A percentile compares a stretch with the other conserved stretches of the same genome.
Conservation (phyloP, 2,329 filamentous ascomycete species). For the Ilyonectria robusta region DNA sequence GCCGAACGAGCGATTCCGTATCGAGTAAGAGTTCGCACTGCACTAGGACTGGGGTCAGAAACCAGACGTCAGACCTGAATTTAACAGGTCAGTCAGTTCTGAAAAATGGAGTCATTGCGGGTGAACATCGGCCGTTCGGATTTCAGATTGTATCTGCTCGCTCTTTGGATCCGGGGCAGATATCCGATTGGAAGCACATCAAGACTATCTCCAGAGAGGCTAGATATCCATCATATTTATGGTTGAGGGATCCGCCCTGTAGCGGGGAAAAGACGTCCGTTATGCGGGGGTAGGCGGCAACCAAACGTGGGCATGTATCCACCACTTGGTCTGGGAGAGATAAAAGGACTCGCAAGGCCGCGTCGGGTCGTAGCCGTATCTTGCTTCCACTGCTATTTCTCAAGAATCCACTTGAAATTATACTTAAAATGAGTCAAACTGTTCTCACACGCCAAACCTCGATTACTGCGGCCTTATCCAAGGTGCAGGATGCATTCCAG, state of each 20-base stretch:
- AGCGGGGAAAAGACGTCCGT: neutral
- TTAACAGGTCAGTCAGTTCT: neutral
- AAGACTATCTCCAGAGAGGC: neutral
- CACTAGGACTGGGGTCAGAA: neutral
- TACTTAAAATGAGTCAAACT: neutral
- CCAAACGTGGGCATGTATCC: neutral
- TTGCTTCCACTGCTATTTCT: neutral
- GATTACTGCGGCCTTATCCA: neutral
- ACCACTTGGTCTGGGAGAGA: neutral
- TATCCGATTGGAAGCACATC: neutral
- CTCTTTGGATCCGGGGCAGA: neutral
- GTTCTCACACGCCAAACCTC: neutral
- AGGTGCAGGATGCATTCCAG: neutral
- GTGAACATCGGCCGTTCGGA: neutral
- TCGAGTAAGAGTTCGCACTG: neutral
- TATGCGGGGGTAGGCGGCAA: neutral
- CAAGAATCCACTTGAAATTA: neutral
- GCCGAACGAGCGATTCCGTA: neutral
- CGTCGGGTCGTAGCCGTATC: neutral
- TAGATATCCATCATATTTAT: neutral
- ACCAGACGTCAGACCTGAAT: neutral
- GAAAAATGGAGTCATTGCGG: neutral
- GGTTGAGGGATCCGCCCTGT: neutral
- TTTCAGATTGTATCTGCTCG: neutral
- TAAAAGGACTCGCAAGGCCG: neutral